Conservation (phyloP, 805 yeast species). For the Isabelozyma gotoi region DNA sequence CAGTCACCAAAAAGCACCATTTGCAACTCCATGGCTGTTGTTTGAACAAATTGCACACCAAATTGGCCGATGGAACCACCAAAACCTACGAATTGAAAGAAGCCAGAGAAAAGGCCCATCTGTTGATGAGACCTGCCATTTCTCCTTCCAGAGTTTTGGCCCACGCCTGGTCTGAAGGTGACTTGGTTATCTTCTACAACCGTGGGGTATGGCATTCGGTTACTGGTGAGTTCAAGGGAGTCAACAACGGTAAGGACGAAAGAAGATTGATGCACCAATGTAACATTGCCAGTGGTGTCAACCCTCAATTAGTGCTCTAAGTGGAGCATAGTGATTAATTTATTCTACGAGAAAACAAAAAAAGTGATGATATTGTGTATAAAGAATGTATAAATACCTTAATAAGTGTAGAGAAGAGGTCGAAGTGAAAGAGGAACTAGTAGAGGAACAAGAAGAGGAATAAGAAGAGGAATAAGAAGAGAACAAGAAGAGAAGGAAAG, state of each 20-base stretch:
- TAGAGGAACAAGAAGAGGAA: no score
- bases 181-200: slow-evolving; percentile 81
- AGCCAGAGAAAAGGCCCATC: slow-evolving; percentile 72
- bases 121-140: slow-evolving; percentile 83
- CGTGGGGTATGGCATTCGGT: slow-evolving; percentile 92
- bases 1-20: slow-evolving; percentile 78
- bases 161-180: slow-evolving; percentile 83
- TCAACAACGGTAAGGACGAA: slow-evolving; percentile 56
- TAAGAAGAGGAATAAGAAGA: no score
- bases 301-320: slow-evolving; percentile 41
- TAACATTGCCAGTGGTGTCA: slow-evolving; percentile 79
- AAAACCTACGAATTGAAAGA: slow-evolving; percentile 56
- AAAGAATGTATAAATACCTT: neutral
- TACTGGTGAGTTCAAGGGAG: slow-evolving; percentile 74
- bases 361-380: no score
- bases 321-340: neutral
- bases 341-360: no score
- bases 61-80: slow-evolving; percentile 51
- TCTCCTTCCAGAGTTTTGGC: slow-evolving; percentile 72
- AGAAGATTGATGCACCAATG: slow-evolving; percentile 91
- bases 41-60: slow-evolving; percentile 59
- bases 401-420: no score
- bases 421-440: no score
- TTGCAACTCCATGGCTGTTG: slow-evolving; percentile 90
- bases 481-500: no score